Conservation (phyloP, 331 rosid species). For the Erythrophleum ivorense region DNA sequence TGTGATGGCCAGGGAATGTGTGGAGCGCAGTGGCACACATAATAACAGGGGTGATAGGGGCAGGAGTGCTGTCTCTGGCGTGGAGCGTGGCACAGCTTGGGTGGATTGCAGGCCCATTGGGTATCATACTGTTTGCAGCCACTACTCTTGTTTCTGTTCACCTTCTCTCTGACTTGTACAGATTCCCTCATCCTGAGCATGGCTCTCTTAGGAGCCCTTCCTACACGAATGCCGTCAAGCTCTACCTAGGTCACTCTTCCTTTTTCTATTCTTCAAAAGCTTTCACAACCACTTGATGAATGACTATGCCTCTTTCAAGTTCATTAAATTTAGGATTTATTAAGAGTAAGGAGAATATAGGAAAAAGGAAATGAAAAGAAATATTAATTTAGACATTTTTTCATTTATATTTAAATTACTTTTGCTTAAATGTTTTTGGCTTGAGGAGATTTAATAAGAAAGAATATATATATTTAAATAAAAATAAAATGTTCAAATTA, state of each 20-base stretch:
- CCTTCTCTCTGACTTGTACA: constrained; percentile 63
- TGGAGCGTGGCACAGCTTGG: constrained; percentile 86
- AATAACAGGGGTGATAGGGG: constrained; percentile 81
- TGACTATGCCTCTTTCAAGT: no score
- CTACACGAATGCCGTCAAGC: constrained; percentile 55
- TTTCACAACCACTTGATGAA: no score
- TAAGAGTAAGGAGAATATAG: no score
- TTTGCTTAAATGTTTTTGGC: no score
- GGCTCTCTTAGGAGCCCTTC: constrained; percentile 47
- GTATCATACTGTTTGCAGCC: constrained; percentile 51
- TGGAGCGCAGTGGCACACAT: constrained; percentile 53
- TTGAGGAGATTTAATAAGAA: no score
- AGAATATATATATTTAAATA: no score
- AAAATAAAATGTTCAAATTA: no score
- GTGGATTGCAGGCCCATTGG: constrained; percentile 71
- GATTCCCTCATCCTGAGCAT: constrained; percentile 50
- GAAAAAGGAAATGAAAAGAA: no score
- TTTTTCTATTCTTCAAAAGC: no score
- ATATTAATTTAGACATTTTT: no score
- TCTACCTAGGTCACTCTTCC: constrained; percentile 28
- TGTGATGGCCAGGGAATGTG: background rate
- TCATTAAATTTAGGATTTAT: no score
- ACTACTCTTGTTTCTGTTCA: constrained; percentile 50
- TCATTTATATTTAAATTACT: no score
- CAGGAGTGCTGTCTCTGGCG: constrained; percentile 80